phyloP scores from a whole-genome alignment of 2,329 filamentous ascomycete species.

The Fusarium piperis region DNA sequence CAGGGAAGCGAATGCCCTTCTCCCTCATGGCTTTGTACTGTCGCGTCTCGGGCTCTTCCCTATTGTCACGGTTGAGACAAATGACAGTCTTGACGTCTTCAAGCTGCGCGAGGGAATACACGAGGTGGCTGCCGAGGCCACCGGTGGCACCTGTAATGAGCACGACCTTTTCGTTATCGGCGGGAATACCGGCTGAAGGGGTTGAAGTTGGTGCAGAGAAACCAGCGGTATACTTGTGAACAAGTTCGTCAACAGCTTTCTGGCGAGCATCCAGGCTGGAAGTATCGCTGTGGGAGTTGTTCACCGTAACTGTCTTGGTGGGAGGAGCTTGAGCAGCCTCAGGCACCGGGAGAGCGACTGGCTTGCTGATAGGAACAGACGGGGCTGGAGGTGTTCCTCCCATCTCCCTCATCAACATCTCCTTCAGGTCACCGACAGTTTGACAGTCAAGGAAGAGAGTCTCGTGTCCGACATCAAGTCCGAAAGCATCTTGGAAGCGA shows the following conservation, averaged over 20 bases:
- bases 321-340: neutral
- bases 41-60: neutral
- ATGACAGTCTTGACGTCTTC: slow-evolving; percentile 13
- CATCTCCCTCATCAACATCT: slow-evolving; percentile 14
- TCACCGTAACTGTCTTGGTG: neutral
- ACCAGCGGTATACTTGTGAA: slow-evolving; percentile 1
- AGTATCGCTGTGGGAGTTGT: neutral
- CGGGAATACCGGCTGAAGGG: fast-evolving
- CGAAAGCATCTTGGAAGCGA: slow-evolving; percentile 58
- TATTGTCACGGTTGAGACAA: slow-evolving; percentile 19
- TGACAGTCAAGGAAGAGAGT: slow-evolving; percentile 30
- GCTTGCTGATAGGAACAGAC: neutral
- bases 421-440: slow-evolving; percentile 12
- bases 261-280: neutral
- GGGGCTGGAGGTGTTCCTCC: neutral
- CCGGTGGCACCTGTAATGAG: slow-evolving; percentile 17
- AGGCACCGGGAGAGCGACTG: neutral
- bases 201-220: neutral
- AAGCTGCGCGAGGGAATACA: slow-evolving; percentile 21
- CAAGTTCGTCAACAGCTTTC: slow-evolving; percentile 6
- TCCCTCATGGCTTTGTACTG: slow-evolving; percentile 30
- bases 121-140: slow-evolving; percentile 17
- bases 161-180: slow-evolving; percentile 4
- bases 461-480: slow-evolving; percentile 15
- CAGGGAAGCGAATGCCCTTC: slow-evolving; percentile 18